Evolutionary conservation across 306 rosid species (phyloP).

Genomic region (Oxytropis ochrocephala): DNA sequence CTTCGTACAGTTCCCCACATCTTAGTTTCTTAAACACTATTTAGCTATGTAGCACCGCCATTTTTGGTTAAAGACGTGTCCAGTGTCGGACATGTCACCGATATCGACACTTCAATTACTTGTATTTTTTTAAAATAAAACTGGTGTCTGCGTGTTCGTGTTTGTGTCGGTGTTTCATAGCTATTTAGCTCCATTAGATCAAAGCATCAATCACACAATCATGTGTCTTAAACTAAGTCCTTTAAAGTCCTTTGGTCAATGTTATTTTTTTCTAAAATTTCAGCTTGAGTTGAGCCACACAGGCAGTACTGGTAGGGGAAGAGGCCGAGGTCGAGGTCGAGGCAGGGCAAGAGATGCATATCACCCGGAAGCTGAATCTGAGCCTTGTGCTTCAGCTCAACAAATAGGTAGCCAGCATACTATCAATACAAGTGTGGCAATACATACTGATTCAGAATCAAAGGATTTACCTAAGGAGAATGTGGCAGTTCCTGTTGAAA

Average conservation of each 20-base stretch:
- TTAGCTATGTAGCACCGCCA: no score
- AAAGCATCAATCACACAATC: background rate
- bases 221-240: background rate
- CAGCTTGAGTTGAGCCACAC: conserved; percentile 71
- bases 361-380: conserved; percentile 53
- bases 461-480: conserved; percentile 43
- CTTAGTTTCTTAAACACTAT: background rate
- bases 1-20: background rate
- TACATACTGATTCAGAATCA: conserved; percentile 34
- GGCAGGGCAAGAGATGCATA: conserved; percentile 51
- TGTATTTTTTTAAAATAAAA: no score
- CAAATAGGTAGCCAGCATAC: conserved; percentile 28
- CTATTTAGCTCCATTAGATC: background rate
- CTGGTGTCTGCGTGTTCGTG: no score
- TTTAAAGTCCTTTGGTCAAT: background rate
- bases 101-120: no score
- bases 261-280: conserved; percentile 2
- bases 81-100: no score
- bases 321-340: conserved; percentile 89
- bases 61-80: no score
- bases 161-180: no score
- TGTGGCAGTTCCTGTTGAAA: conserved; percentile 23
- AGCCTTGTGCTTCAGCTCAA: conserved; percentile 56
- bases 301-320: conserved; percentile 72
- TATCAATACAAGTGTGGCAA: conserved; percentile 24